Evolutionary conservation across 2,329 filamentous ascomycete genomes (phyloP).

Genomic region (Colletotrichum tofieldiae): DNA sequence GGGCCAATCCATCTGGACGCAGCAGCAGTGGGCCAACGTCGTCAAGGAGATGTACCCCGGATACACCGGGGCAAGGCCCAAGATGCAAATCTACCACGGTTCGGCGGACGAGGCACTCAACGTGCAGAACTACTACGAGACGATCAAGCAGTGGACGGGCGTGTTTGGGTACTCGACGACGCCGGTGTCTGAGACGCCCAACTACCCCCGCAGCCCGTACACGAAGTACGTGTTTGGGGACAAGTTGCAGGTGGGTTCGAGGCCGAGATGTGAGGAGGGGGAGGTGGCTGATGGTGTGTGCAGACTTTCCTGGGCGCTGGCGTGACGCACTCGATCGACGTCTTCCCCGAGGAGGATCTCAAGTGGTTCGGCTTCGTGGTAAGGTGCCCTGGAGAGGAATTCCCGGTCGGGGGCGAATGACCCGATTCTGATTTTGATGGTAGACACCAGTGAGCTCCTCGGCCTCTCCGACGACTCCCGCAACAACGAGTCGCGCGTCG

Average conservation of each 20-base stretch:
- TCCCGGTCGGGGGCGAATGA: no score
- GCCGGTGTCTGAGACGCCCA: conserved; percentile 50
- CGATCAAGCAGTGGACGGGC: conserved; percentile 70
- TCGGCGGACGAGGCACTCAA: conserved; percentile 64
- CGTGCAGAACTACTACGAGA: conserved; percentile 71
- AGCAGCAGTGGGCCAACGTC: conserved; percentile 59
- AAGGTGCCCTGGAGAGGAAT: no score
- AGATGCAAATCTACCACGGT: conserved; percentile 74
- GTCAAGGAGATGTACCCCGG: conserved; percentile 66
- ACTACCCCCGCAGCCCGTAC: conserved; percentile 57
- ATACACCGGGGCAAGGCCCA: conserved; percentile 64
- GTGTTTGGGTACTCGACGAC: conserved; percentile 60
- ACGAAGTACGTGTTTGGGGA: conserved; percentile 58
- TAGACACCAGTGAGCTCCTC: conserved; percentile 38
- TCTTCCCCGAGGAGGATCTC: conserved; percentile 41
- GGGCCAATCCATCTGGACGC: conserved; percentile 62
- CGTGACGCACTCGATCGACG: conserved; percentile 40
- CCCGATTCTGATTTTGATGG: neutral
- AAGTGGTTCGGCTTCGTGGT: conserved; percentile 43
- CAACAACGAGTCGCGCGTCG: conserved; percentile 21
- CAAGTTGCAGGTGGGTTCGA: conserved; percentile 45
- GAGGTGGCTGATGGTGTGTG: neutral
- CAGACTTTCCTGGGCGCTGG: conserved; percentile 40
- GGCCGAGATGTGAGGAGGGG: neutral
- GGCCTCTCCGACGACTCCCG: neutral